These are phyloP conservation scores for Lithospermum erythrorhizon DNA, from an alignment of 257 asterid species.

Conservation along the genomic window DNA sequence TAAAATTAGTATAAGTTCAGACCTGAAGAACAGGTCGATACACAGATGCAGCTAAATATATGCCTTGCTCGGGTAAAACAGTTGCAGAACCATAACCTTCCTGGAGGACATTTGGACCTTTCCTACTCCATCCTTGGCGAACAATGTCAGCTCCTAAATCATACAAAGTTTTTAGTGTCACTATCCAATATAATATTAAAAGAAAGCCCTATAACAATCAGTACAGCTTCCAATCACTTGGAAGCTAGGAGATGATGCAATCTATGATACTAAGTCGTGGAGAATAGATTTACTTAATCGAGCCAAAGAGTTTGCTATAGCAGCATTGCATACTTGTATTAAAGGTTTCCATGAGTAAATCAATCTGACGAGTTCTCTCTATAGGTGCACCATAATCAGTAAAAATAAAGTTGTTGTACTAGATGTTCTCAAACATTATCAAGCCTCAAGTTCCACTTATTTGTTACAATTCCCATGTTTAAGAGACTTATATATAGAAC, in stretches of 20 bases:
- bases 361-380: too few species aligned
- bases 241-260: too few species aligned
- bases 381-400: too few species aligned
- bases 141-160: conserved; percentile 52
- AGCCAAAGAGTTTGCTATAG: too few species aligned
- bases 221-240: too few species aligned
- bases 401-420: too few species aligned
- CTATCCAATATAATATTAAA: neutral
- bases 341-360: too few species aligned
- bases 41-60: conserved; percentile 89
- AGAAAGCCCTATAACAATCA: too few species aligned
- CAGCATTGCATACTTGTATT: too few species aligned
- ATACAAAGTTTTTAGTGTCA: neutral
- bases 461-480: neutral
- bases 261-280: too few species aligned
- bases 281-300: too few species aligned
- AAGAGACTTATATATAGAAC: neutral
- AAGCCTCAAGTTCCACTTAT: neutral
- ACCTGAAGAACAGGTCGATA: conserved; percentile 98
- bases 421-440: too few species aligned
- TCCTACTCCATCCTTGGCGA: conserved; percentile 90
- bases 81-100: conserved; percentile 97
- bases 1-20: conserved; percentile 10
- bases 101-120: conserved; percentile 72
- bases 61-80: conserved; percentile 93